Evolutionary conservation across 2,329 filamentous ascomycete species (phyloP).

Genomic region (Fonsecaea erecta): DNA sequence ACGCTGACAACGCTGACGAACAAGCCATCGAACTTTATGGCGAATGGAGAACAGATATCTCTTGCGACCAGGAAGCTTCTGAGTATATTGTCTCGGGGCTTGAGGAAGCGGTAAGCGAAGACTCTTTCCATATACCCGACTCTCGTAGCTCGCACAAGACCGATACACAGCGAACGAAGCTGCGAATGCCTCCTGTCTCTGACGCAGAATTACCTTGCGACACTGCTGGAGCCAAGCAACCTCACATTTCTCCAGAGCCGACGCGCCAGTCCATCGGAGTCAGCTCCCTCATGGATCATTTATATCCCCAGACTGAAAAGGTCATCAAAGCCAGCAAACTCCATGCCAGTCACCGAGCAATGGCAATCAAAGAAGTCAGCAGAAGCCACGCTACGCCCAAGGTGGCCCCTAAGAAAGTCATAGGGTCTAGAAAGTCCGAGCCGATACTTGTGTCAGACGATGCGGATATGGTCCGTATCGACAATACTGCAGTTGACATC

Average conservation of each 20-base stretch:
- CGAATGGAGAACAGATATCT: background rate
- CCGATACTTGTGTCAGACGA: background rate
- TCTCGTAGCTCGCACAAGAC: background rate
- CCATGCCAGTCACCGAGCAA: background rate
- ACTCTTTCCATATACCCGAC: background rate
- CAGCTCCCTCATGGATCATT: constrained; percentile 15
- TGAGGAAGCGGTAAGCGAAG: background rate
- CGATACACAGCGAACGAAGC: background rate
- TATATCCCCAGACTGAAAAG: constrained; percentile 12
- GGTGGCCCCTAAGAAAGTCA: background rate
- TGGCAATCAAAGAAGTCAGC: background rate
- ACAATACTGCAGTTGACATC: background rate
- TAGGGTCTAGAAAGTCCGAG: background rate
- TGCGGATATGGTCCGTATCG: background rate
- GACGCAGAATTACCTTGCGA: background rate
- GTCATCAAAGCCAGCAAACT: constrained; percentile 14
- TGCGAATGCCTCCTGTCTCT: constrained; percentile 8
- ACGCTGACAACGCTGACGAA: background rate
- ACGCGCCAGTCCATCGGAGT: constrained; percentile 18
- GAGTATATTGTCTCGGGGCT: constrained; percentile 10
- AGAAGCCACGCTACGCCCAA: background rate
- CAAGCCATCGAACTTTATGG: background rate
- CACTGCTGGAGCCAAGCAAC: background rate
- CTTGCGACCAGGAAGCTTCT: constrained; percentile 7
- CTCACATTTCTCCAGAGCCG: background rate